Conservation (phyloP, 1,284 basidiomycete genomes). For the Blastosporella zonata region DNA sequence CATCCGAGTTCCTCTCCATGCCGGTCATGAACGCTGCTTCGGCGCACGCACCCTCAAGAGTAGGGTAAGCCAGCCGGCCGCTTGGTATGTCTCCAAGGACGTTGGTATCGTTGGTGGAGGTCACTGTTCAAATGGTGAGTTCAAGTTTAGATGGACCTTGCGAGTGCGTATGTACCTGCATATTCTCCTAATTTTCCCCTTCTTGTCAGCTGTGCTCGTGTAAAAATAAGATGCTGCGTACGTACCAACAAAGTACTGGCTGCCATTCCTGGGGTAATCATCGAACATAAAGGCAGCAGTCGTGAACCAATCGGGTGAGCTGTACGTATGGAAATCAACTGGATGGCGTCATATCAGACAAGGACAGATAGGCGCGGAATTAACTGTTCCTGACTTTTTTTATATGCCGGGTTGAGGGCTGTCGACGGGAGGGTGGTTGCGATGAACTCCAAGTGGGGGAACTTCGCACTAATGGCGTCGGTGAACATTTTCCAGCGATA, state of each 20-base stretch:
- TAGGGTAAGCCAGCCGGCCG: slow-evolving; percentile 34
- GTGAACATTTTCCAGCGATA: slow-evolving; percentile 36
- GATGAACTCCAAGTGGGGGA: slow-evolving; percentile 9
- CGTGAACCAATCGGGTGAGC: slow-evolving; percentile 32
- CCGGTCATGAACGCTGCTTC: slow-evolving; percentile 40
- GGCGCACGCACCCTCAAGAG: slow-evolving; percentile 33
- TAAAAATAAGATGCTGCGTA: background rate
- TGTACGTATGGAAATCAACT: slow-evolving; percentile 36
- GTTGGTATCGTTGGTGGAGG: slow-evolving; percentile 31
- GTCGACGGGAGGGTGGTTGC: slow-evolving; percentile 24
- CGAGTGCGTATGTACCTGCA: slow-evolving; percentile 22
- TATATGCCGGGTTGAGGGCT: slow-evolving; percentile 33
- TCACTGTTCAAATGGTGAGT: slow-evolving; percentile 19
- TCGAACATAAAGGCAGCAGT: slow-evolving; percentile 35
- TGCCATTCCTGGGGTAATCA: slow-evolving; percentile 37
- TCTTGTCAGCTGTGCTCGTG: background rate
- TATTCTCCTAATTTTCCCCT: slow-evolving; percentile 26
- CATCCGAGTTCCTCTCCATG: slow-evolving; percentile 38
- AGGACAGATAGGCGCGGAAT: background rate
- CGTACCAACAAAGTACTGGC: slow-evolving; percentile 27
- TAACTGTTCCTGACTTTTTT: slow-evolving; percentile 26
- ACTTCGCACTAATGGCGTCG: slow-evolving; percentile 25
- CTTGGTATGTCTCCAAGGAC: slow-evolving; percentile 24
- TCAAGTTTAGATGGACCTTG: background rate
- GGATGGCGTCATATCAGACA: slow-evolving; percentile 1